phyloP scores from a whole-genome alignment of 2,329 filamentous ascomycete genomes.

The Neofusicoccum ribis region DNA sequence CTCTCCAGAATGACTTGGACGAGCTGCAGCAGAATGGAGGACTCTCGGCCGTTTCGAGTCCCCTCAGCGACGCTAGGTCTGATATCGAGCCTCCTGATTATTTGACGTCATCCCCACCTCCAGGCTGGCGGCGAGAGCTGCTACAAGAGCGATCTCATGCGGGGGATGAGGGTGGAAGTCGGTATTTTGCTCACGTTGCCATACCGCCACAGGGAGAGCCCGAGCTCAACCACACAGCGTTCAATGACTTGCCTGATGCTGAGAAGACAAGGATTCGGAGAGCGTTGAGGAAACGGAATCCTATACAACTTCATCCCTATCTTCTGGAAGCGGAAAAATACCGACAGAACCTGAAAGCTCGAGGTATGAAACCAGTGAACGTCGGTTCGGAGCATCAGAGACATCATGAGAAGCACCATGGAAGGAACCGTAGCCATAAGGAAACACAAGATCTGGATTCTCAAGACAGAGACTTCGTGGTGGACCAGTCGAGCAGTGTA shows the following conservation, averaged over 20 bases:
- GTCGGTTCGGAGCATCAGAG: conserved; percentile 25
- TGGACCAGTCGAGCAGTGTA: conserved; percentile 8
- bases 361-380: conserved; percentile 46
- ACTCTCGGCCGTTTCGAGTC: neutral
- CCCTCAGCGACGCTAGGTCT: conserved; percentile 12
- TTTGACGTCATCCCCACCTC: neutral
- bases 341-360: conserved; percentile 42
- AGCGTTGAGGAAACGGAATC: conserved; percentile 46
- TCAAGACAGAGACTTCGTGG: conserved; percentile 19
- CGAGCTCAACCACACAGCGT: neutral
- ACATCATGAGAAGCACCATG: neutral
- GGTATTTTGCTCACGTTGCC: neutral
- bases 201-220: neutral
- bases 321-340: conserved; percentile 47
- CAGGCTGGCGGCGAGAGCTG: neutral
- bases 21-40: conserved; percentile 14
- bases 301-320: conserved; percentile 53
- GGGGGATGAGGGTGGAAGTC: neutral
- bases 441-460: conserved; percentile 18
- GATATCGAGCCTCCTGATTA: neutral
- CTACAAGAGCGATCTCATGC: neutral
- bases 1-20: neutral
- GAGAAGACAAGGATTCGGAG: conserved; percentile 22
- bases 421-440: neutral
- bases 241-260: neutral